phyloP scores from a whole-genome alignment of 768 basidiomycete species.

The Leccinum disarticulatum region DNA sequence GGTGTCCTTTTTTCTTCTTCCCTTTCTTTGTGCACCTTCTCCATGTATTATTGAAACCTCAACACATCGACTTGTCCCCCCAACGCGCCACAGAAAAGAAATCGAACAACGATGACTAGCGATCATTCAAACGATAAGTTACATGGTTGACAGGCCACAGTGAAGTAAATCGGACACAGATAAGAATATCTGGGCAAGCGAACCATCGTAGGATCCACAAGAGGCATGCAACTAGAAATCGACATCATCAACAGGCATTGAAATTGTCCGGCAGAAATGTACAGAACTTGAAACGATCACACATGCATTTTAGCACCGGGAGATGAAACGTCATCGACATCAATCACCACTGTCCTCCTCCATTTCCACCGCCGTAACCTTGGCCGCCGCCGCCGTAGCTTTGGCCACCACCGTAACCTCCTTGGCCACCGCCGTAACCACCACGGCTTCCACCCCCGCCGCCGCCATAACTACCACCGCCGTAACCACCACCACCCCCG shows the following conservation, averaged over 20 bases:
- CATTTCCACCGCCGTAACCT: conserved; percentile 10
- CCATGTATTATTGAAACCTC: conserved; percentile 15
- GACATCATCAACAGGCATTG: conserved; percentile 5
- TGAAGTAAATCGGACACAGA: background rate
- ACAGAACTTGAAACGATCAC: conserved; percentile 8
- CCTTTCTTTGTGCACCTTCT: background rate
- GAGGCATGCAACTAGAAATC: conserved; percentile 6
- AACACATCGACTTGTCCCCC: too few relatives aligned
- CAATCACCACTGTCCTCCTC: conserved; percentile 12
- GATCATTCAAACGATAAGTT: background rate
- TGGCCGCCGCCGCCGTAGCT: background rate
- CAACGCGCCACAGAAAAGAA: background rate
- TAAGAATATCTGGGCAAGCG: background rate
- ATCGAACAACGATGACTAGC: background rate
- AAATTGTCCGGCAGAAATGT: background rate
- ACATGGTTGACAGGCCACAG: background rate
- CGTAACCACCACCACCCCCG: conserved; percentile 3
- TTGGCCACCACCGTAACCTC: conserved; percentile 5
- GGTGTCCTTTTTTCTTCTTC: background rate
- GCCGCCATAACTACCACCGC: background rate
- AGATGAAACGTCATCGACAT: background rate
- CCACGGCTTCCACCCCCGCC: background rate
- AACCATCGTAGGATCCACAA: conserved; percentile 3
- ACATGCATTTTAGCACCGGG: conserved; percentile 13
- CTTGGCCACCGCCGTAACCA: conserved; percentile 8